Percentiles rank a stretch among this genome's conserved stretches.
These are phyloP conservation scores for Tetratostichococcus sp. DNA, from an alignment of 139 green algal genomes.

Conservation along the genomic window DNA sequence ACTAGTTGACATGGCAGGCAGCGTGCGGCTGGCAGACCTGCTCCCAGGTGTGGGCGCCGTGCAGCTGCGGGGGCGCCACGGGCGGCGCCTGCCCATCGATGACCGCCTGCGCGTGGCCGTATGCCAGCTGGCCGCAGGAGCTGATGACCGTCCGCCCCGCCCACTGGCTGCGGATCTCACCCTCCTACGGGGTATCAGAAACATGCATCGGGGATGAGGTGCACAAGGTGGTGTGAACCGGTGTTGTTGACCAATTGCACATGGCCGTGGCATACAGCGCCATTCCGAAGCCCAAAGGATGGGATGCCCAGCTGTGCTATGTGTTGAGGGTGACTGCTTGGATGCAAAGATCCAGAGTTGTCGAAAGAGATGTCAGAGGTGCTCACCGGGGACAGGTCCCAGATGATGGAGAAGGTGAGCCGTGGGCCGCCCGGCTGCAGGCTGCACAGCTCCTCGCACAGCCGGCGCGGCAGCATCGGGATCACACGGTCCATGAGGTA, in stretches of 20 bases:
- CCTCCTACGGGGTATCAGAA: slow-evolving; percentile 7
- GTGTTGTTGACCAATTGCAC: too few relatives aligned
- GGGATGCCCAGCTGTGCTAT: too few relatives aligned
- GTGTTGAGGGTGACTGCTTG: too few relatives aligned
- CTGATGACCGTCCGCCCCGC: slow-evolving; percentile 73
- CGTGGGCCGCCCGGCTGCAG: slow-evolving; percentile 78
- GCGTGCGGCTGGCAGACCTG: too few relatives aligned
- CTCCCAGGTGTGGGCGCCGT: slow-evolving; percentile 54
- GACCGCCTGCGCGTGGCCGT: slow-evolving; percentile 72
- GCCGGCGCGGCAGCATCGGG: slow-evolving; percentile 85
- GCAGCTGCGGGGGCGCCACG: slow-evolving; percentile 26
- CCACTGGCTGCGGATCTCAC: slow-evolving; percentile 62
- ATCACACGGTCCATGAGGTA: slow-evolving; percentile 66
- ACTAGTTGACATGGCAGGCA: too few relatives aligned
- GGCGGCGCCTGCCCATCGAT: slow-evolving; percentile 71
- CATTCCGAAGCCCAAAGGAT: too few relatives aligned
- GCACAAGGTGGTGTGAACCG: too few relatives aligned
- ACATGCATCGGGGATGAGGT: too few relatives aligned
- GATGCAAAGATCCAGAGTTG: too few relatives aligned
- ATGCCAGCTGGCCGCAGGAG: slow-evolving; percentile 87
- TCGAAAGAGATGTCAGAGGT: too few relatives aligned
- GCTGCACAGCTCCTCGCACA: slow-evolving; percentile 89
- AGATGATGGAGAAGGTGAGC: slow-evolving; percentile 82
- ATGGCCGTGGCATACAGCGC: too few relatives aligned
- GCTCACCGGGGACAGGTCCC: slow-evolving; percentile 63